Base-by-base conservation (phyloP, 2,329 filamentous ascomycete genomes). In the Penicillium thymicola region DNA sequence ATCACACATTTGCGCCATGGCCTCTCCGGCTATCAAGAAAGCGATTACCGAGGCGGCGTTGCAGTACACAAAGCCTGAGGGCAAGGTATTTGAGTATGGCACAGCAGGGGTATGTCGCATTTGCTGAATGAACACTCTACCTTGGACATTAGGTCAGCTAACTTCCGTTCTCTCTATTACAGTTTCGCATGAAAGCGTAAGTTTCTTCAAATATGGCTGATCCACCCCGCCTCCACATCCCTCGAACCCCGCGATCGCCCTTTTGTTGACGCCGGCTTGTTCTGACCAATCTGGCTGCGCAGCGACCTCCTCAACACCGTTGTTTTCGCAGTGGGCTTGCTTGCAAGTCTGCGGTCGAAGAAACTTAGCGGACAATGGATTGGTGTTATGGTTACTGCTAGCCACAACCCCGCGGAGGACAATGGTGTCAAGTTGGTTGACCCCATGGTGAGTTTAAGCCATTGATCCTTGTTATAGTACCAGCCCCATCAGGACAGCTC, bases 351-450 rank as follows among this genome's bases (percentile, higher is more conserved):
- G 50, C 89, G 94, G 61, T 97, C 92, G 63, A 89, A 91, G 72
- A 95, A 94, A 77, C 85, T 95, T 67, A 88, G 88, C 73, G 89
- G 92, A 63, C 90, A 95, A 79, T 89, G 90, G 67, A 96, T 99
- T 70, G 94, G 94, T 70, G 88, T 99, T 65, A 96, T 96, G 92
- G 89, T 96, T 74, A 96, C 92, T 41, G 92, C 92, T 60, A 95
- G 90, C 70, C 92, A 96, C 81, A 96, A 96, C 77, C 90, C 90
- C 18, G 88, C 92, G 34, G 82, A 85, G 66, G 92, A 96, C 77
- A 96, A 96, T 75, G 92, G 92, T 50, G 89, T 96, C 74, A 96
- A 96, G 82, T 85, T 99, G 65, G 91, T 99, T 61, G 94, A 99
- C 75, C 94, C 94, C 13, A 89, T 96, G 87, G 84, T 86, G 56